Evolutionary conservation across 1,139 yeast genomes (phyloP), one percentile per base, ranked within the genome.

Genomic region (Debaryomyces nepalensis): DNA sequence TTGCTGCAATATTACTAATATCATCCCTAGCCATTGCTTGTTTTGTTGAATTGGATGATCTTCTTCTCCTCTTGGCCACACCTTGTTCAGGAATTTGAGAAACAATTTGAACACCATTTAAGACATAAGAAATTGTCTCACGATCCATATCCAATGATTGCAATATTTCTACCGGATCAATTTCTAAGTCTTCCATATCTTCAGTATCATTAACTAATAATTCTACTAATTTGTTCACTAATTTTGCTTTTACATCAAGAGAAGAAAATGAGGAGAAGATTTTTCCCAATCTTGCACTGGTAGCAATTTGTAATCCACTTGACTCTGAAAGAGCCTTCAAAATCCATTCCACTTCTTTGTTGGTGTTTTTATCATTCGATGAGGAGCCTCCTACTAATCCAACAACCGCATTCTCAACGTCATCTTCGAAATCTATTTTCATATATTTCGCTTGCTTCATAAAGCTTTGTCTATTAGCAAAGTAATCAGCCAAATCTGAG

Each of bases 41-140:
- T 59, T 79, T 84, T 6, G 91, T 79, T 8, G 87, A 79, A 39
- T 84, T 79, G 3, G 91, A 84, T 4, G 96, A 87, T 68, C 95
- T 77, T 75, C 97, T 82, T 61, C 89, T 77, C 65, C 84, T 71
- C 60, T 85, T 85, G 15, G 85, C 81, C 26, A 79, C 77, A 1
- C 72, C 68, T 47, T 69, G 77, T 35, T 72, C 76, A 4, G 79
- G 79, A 18, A 70, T 62, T 46, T 67, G 68, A 9, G 68, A 61
- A 26, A 69, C 68, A 44, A 61, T 71, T 52, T 79, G 78, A 43
- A 77, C 77, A 19, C 73, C 74, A n/a, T 65, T 63, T 46, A 85
- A 66, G 14, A 81, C 61, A 18, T 73, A 66, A 20, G 75, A 65
- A 52, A 83, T 75, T 29, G 80, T 59, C 3, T 64, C 68, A 39